These are phyloP conservation scores for Ophiostoma sp. DNA, from an alignment of 2,329 filamentous ascomycete species.

Conservation along the genomic window DNA sequence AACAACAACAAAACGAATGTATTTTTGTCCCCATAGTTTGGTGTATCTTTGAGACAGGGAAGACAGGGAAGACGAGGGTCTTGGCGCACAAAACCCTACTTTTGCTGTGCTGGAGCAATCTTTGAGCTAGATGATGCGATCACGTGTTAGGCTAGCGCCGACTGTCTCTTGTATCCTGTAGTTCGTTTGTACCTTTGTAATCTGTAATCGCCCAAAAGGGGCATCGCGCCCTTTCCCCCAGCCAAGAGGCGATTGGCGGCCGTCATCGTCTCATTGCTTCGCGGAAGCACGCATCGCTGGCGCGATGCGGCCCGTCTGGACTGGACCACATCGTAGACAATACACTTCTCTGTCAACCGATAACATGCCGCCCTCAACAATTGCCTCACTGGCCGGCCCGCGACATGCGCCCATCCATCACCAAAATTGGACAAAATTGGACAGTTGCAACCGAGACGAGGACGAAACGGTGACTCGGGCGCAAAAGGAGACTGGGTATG, in stretches of 20 bases:
- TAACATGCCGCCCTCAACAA: neutral
- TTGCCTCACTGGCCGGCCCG: conserved; percentile 4
- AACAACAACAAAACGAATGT: neutral
- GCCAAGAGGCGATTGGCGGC: neutral
- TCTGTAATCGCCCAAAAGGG: neutral
- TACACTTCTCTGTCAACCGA: neutral
- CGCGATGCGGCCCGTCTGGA: conserved; percentile 10
- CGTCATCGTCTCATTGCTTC: neutral
- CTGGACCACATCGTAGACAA: neutral
- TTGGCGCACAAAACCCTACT: conserved; percentile 3
- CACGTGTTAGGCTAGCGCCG: neutral
- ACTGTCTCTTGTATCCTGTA: too few species aligned
- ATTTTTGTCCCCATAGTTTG: neutral
- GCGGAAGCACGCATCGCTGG: conserved; percentile 5
- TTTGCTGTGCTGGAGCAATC: neutral
- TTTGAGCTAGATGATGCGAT: neutral
- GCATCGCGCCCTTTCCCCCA: conserved; percentile 7
- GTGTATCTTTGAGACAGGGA: conserved; percentile 17
- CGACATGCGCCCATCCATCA: neutral
- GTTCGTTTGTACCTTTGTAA: neutral
- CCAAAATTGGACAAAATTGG: neutral
- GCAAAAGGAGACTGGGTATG: conserved; percentile 10
- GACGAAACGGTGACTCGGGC: neutral
- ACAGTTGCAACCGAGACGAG: neutral
- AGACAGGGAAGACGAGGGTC: conserved; percentile 2